Conservation (phyloP, 352 stramenopile species). For the Lagenidium sp. region DNA sequence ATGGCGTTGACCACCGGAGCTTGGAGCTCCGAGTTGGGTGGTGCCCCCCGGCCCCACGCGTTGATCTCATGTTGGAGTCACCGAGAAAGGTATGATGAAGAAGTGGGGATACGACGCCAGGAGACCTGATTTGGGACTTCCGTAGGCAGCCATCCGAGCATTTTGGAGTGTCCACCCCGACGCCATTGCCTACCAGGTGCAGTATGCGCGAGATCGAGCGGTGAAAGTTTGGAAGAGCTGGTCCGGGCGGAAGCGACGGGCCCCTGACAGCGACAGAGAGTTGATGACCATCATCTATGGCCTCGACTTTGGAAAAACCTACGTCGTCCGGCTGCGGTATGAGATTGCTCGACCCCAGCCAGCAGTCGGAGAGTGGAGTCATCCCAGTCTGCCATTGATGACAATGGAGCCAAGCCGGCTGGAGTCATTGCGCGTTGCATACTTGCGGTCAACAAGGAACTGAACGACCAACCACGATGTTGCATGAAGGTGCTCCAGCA, state of each 20-base stretch:
- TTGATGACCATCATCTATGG: constrained; percentile 55
- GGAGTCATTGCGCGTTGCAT: constrained; percentile 12
- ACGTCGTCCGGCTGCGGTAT: constrained; percentile 64
- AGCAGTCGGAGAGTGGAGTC: constrained; percentile 70
- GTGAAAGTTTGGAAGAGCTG: constrained; percentile 81
- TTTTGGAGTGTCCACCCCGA: constrained; percentile 44
- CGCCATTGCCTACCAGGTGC: constrained; percentile 46
- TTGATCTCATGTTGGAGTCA: constrained; percentile 39
- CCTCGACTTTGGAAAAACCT: constrained; percentile 65
- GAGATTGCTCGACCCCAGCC: no score
- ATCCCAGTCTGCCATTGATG: constrained; percentile 28
- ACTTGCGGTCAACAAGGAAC: constrained; percentile 1
- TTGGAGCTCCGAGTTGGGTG: constrained; percentile 31
- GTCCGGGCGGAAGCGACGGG: constrained; percentile 32
- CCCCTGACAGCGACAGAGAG: constrained; percentile 39
- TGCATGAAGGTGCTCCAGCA: constrained; percentile 37
- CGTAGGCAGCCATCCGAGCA: constrained; percentile 53
- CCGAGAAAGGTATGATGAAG: constrained; percentile 37
- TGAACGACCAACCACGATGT: background rate
- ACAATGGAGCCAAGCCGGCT: constrained; percentile 28
- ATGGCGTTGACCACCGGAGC: constrained; percentile 35
- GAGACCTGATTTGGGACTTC: background rate
- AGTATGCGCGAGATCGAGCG: constrained; percentile 62
- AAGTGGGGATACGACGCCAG: background rate
- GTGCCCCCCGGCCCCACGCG: constrained; percentile 29